These are phyloP conservation scores for Apiotrichum brassicae DNA, from an alignment of 1,284 basidiomycete genomes.

Conservation along the genomic window DNA sequence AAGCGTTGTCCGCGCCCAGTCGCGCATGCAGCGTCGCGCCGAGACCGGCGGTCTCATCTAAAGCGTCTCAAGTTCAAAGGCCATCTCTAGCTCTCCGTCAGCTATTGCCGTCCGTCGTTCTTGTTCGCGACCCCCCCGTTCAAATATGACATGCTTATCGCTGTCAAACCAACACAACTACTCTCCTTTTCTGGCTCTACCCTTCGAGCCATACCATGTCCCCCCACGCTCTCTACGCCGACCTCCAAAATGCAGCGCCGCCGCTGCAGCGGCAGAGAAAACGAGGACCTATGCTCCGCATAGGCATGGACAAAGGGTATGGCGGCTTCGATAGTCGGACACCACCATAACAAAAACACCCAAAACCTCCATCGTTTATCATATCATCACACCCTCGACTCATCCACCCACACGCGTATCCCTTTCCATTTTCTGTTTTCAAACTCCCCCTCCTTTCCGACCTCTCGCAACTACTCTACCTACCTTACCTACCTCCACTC, in stretches of 20 bases:
- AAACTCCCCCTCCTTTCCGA: neutral
- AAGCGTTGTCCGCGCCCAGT: conserved; percentile 42
- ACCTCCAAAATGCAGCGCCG: conserved; percentile 46
- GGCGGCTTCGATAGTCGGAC: conserved; percentile 41
- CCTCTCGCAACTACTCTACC: conserved; percentile 1
- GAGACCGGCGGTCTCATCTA: conserved; percentile 39
- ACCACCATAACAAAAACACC: conserved; percentile 9
- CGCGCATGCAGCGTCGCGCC: conserved; percentile 37
- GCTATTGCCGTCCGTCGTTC: neutral
- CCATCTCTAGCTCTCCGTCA: neutral
- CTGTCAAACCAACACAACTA: conserved; percentile 19
- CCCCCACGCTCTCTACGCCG: conserved; percentile 14
- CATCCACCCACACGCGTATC: too few species aligned
- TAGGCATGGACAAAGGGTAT: conserved; percentile 42
- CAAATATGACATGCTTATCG: conserved; percentile 38
- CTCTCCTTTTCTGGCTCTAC: conserved; percentile 32
- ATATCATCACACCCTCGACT: too few species aligned
- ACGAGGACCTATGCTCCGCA: conserved; percentile 37
- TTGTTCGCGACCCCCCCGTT: conserved; percentile 6
- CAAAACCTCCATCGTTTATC: neutral
- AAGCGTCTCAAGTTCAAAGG: conserved; percentile 5
- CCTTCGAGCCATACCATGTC: conserved; percentile 32
- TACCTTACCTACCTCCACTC: neutral
- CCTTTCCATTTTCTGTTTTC: conserved; percentile 3
- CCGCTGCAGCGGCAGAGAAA: conserved; percentile 32